Conservation (phyloP, 2,329 filamentous ascomycete species). For the Tolypocladium album region DNA sequence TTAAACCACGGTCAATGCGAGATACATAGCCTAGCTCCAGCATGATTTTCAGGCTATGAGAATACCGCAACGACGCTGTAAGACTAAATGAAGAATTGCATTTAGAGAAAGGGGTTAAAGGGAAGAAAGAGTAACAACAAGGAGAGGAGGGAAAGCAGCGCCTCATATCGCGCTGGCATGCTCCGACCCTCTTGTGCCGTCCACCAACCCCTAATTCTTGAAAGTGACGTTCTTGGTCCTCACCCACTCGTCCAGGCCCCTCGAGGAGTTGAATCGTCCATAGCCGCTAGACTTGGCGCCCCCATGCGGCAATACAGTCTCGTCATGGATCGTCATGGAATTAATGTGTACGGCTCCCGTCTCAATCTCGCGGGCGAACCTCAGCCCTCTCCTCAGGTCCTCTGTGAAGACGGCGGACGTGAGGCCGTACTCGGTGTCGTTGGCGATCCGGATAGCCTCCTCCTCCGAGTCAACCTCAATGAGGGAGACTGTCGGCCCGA, state of each 20-base stretch:
- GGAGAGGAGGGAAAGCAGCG: no score
- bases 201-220: conserved; percentile 15
- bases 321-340: conserved; percentile 54
- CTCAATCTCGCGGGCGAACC: conserved; percentile 53
- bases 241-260: conserved; percentile 50
- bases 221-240: conserved; percentile 55
- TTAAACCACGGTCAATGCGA: no score
- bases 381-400: conserved; percentile 48
- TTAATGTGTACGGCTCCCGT: conserved; percentile 60
- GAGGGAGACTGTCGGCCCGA: conserved; percentile 64
- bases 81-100: not conserved
- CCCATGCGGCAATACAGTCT: conserved; percentile 52
- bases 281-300: conserved; percentile 55
- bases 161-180: not conserved
- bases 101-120: no score
- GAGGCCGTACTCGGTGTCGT: conserved; percentile 74
- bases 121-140: no score
- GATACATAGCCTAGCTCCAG: no score
- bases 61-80: not conserved
- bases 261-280: conserved; percentile 45
- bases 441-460: conserved; percentile 62
- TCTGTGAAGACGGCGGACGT: conserved; percentile 61
- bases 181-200: no score
- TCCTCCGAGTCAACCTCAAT: conserved; percentile 57
- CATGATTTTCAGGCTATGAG: no score